Evolutionary conservation across 192 early-diverging fungal species (phyloP), one percentile per base, ranked within the genome.

Genomic region (Coemansia sp.): DNA sequence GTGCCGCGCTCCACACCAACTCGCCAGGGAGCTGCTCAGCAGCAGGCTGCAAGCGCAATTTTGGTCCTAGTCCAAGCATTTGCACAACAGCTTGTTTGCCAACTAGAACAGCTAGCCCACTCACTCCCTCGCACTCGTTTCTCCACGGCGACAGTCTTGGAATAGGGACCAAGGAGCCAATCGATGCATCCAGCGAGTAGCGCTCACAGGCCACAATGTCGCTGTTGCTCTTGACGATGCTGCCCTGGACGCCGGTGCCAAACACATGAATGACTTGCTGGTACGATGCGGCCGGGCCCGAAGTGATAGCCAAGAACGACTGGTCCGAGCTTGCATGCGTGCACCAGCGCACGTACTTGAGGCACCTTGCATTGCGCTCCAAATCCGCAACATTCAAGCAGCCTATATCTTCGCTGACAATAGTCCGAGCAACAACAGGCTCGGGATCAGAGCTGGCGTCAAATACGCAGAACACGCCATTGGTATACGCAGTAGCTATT

Each of bases 391-490:
- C 38, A 9, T 24, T 40, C 11, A 40, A 14, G 35, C 24, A 3
- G 23, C 40, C 18, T 1, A 62, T 35, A 37, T 67, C 69, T 11
- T 61, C 58, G 31, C 60, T 35, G 10, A 39, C 40, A 7, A 75
- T 61, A 4, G 73, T 63, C 5, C 66, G 62, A 9, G 66, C 69
- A 5, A 70, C 57, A n/a, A 68, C 18, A 18, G 73, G 73, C 10
- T 20, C 33, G 0, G 26, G 11, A 5, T 56, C 59, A n/a, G 65
- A 20, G 14, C 62, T 45, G 3, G 62, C 13, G 20, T n/a, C 53
- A 33, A 81, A 81, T 3, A 81, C 31, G 36, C 73, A 71, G 14
- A 81, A 10, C 5, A 75, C 70, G 56, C 78, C 73, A 56, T 69
- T 76, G 34, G 59, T 58, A 24, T 70, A 81, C 13, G 65, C 20